phyloP scores from a whole-genome alignment of 257 asterid genomes.

The Leptodermis oblonga region DNA sequence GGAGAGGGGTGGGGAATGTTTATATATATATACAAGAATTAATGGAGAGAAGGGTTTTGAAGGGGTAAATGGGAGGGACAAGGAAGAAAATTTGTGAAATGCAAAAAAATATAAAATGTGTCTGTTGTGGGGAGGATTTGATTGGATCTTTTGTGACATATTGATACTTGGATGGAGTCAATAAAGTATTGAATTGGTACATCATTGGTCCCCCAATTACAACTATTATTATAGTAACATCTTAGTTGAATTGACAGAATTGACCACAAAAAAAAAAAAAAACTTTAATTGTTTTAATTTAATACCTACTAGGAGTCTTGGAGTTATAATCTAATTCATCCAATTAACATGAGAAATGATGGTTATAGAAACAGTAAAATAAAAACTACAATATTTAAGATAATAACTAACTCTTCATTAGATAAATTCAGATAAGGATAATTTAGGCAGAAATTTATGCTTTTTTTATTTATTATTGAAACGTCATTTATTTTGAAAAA shows the following conservation, averaged over 20 bases:
- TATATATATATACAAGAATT: slow-evolving; percentile 11
- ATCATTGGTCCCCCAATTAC: slow-evolving; percentile 46
- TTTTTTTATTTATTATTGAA: no score
- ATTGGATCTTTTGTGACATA: slow-evolving; percentile 51
- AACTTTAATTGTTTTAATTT: no score
- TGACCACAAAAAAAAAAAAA: background rate
- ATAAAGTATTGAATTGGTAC: slow-evolving; percentile 30
- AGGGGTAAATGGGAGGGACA: slow-evolving; percentile 11
- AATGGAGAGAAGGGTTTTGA: background rate
- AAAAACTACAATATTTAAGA: no score
- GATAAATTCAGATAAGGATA: no score
- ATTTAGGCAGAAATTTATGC: no score
- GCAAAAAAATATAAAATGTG: slow-evolving; percentile 18
- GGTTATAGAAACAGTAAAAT: no score
- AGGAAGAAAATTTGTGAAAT: slow-evolving; percentile 2
- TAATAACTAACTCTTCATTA: no score
- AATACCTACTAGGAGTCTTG: no score
- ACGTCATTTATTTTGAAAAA: no score
- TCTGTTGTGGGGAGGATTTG: slow-evolving; percentile 48
- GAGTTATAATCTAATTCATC: no score
- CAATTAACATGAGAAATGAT: no score
- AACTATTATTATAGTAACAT: background rate
- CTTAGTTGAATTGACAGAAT: slow-evolving; percentile 9
- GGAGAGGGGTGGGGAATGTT: slow-evolving; percentile 19
- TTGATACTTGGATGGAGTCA: slow-evolving; percentile 35